Base-by-base conservation (phyloP, 805 yeast species). In the Candida cerambycidarum region DNA sequence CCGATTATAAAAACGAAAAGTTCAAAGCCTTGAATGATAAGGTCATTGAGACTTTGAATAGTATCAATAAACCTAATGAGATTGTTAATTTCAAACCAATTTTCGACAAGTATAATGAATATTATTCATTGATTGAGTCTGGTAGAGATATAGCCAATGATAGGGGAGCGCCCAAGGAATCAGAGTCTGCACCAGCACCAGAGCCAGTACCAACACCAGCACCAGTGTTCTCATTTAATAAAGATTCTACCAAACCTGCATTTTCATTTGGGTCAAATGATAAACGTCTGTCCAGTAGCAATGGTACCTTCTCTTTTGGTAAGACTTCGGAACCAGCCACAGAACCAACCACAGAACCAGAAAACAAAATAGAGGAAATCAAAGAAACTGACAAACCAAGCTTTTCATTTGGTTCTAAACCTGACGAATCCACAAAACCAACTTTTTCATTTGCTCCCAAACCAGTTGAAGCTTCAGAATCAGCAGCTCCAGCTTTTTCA, bases 21-120 rank as follows among this genome's bases (percentile, higher is more conserved):
- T 55, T 82, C 29, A 79, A 75, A 52, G 90, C 95, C 1, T 67
- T 87, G 55, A 85, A 85, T 57, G 72, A 74, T 8, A 78, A 73
- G 41, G 82, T 87, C 51, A 61, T 73, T 23, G 69, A 69, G 12
- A 69, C 80, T 23, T 57, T 87, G 24, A 63, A 63, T 31, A 59
- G 65, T 18, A 61, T 73, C 9, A 58, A 75, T 19, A 44, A 50
- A 1, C 59, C 65, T 5, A 76, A 77, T 47, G 74, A 82, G 2
- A 63, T 77, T 10, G 79, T 78, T 1, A 78, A 83, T 52, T 75
- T 85, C 50, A 64, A 77, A 0, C 71, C 79, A 12, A 63, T 80
- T 11, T 69, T 80, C 12, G 62, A 63, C n/a, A 83, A 82, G 57
- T 87, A 87, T 57, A 65, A 69, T 21, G 71, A 71, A 23, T 86